These are phyloP conservation scores for Penicillium sp. DNA, from an alignment of 2,329 filamentous ascomycete species.

Conservation along the genomic window DNA sequence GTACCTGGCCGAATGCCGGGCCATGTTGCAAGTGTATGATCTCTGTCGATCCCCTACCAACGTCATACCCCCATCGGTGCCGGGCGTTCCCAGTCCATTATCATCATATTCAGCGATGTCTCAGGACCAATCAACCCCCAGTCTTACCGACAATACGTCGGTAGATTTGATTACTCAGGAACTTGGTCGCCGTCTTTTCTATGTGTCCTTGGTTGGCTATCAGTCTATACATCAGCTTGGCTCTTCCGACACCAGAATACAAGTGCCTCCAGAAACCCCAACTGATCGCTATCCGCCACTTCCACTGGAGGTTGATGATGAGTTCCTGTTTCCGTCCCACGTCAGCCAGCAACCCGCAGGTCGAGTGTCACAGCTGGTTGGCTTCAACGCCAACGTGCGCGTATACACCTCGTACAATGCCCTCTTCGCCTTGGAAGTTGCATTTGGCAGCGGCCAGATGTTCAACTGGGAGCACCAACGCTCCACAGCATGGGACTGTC, in stretches of 20 bases:
- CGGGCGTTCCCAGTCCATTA: slow-evolving; percentile 23
- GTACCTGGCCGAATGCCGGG: slow-evolving; percentile 46
- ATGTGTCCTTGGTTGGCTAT: slow-evolving; percentile 73
- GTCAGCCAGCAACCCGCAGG: slow-evolving; percentile 68
- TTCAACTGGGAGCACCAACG: slow-evolving; percentile 76
- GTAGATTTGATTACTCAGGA: slow-evolving; percentile 44
- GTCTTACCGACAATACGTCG: slow-evolving; percentile 15
- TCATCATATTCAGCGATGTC: slow-evolving; percentile 23
- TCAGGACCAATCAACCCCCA: slow-evolving; percentile 20
- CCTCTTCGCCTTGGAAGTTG: slow-evolving; percentile 74
- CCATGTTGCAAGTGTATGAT: slow-evolving; percentile 43
- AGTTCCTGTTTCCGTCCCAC: slow-evolving; percentile 69
- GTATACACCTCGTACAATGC: slow-evolving; percentile 79
- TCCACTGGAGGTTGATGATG: slow-evolving; percentile 79
- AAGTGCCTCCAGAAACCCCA: slow-evolving; percentile 72
- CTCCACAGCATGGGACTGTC: slow-evolving; percentile 65
- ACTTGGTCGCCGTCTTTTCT: slow-evolving; percentile 66
- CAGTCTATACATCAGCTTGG: slow-evolving; percentile 77
- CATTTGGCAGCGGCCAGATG: slow-evolving; percentile 73
- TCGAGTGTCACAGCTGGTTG: slow-evolving; percentile 67
- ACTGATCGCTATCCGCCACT: slow-evolving; percentile 74
- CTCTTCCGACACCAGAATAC: slow-evolving; percentile 65
- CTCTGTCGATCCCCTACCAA: slow-evolving; percentile 30
- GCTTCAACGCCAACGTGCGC: slow-evolving; percentile 75
- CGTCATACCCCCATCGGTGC: slow-evolving; percentile 6